Conservation (phyloP, 148 eudicot genomes). For the Camellia sinensis region DNA sequence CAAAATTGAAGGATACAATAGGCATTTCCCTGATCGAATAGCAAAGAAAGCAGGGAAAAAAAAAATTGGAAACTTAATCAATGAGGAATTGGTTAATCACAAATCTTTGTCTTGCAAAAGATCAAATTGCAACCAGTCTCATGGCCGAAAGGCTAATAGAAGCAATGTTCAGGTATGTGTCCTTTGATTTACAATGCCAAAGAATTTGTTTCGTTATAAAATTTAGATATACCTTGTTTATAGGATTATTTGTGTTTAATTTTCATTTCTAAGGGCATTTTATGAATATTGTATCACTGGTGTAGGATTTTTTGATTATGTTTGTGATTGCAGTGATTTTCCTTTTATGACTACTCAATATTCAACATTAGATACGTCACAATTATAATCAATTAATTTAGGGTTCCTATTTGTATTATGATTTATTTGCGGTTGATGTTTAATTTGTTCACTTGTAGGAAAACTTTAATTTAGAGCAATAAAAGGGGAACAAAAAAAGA, state of each 20-base stretch:
- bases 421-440: too few species aligned
- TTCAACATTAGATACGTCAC: neutral
- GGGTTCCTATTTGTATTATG: too few species aligned
- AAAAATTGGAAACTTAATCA: neutral
- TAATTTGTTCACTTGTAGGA: too few species aligned
- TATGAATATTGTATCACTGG: neutral
- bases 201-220: neutral
- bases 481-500: too few species aligned
- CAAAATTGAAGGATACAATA: conserved; percentile 1
- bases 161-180: neutral
- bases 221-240: neutral
- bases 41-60: neutral
- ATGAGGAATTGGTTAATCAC: neutral
- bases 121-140: neutral
- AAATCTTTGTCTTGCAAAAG: neutral
- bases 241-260: neutral
- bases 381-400: neutral
- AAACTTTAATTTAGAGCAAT: too few species aligned
- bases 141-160: neutral
- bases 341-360: neutral
- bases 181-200: neutral
- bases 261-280: neutral
- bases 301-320: neutral
- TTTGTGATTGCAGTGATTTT: too few species aligned
- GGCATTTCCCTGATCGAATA: neutral